These are phyloP conservation scores for Melastoma candidum DNA, from an alignment of 441 rosid species.

Conservation along the genomic window DNA sequence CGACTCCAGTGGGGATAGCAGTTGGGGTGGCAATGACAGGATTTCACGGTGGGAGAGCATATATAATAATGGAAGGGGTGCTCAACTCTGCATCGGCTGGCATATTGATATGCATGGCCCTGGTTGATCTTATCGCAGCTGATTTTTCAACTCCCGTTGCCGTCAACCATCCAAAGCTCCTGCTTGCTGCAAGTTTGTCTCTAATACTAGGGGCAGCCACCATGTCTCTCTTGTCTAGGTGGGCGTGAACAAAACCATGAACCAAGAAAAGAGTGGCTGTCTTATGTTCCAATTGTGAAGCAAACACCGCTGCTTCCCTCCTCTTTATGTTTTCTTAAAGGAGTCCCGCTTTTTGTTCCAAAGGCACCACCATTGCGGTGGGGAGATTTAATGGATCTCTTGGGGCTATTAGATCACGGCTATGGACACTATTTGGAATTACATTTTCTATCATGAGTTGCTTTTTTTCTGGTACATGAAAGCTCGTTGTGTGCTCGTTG, in stretches of 20 bases:
- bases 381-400: too few species aligned
- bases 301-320: too few species aligned
- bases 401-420: too few species aligned
- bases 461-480: too few species aligned
- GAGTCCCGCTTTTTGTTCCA: too few species aligned
- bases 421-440: too few species aligned
- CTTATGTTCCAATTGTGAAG: too few species aligned
- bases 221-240: constrained; percentile 44
- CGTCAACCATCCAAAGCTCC: constrained; percentile 33
- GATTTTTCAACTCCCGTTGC: constrained; percentile 39
- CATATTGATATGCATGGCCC: constrained; percentile 46
- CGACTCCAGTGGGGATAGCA: constrained; percentile 22
- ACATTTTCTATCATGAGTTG: too few species aligned
- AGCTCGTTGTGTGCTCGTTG: too few species aligned
- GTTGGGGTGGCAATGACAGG: constrained; percentile 20
- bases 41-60: constrained; percentile 13
- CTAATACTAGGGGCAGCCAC: constrained; percentile 38
- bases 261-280: too few species aligned
- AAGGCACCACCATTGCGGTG: too few species aligned
- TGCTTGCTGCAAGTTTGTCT: constrained; percentile 29
- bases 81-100: constrained; percentile 45
- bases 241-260: constrained; percentile 22
- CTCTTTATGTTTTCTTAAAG: too few species aligned
- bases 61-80: constrained; percentile 33
- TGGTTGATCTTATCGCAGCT: constrained; percentile 44